phyloP scores from a whole-genome alignment of 768 basidiomycete species.

The Pisolithus tinctorius region DNA sequence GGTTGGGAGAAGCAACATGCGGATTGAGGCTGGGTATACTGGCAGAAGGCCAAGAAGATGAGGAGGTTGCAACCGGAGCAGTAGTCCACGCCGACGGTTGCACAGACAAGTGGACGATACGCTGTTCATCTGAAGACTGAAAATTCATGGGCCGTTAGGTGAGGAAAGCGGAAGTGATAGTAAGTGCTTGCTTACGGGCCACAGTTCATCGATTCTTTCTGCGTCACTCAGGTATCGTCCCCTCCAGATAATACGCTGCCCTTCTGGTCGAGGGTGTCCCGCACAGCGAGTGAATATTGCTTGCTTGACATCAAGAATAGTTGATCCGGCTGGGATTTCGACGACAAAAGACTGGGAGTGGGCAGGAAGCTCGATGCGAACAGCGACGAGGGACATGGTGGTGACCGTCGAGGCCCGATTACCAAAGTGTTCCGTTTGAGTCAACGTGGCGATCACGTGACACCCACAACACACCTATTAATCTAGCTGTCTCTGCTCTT shows the following conservation, averaged over 20 bases:
- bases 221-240: constrained; percentile 60
- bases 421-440: not conserved
- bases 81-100: constrained; percentile 70
- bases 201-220: constrained; percentile 59
- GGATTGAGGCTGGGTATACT: not conserved
- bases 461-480: constrained; percentile 8
- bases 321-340: constrained; percentile 39
- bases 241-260: constrained; percentile 72
- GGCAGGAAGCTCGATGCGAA: constrained; percentile 73
- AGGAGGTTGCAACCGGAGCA: constrained; percentile 37
- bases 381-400: constrained; percentile 22
- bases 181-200: constrained; percentile 47
- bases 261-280: constrained; percentile 60
- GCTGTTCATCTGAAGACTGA: constrained; percentile 51
- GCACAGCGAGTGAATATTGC: constrained; percentile 54
- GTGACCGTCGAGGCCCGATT: constrained; percentile 1
- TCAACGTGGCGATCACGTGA: constrained; percentile 30
- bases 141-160: constrained; percentile 1
- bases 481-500: too few relatives aligned
- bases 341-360: constrained; percentile 62
- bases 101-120: constrained; percentile 70
- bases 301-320: constrained; percentile 60
- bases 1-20: not conserved
- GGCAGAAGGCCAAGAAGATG: constrained; percentile 10
- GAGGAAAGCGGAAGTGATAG: not conserved